These are phyloP conservation scores for Saitoella complicata DNA, from an alignment of 805 yeast genomes.

Conservation along the genomic window DNA sequence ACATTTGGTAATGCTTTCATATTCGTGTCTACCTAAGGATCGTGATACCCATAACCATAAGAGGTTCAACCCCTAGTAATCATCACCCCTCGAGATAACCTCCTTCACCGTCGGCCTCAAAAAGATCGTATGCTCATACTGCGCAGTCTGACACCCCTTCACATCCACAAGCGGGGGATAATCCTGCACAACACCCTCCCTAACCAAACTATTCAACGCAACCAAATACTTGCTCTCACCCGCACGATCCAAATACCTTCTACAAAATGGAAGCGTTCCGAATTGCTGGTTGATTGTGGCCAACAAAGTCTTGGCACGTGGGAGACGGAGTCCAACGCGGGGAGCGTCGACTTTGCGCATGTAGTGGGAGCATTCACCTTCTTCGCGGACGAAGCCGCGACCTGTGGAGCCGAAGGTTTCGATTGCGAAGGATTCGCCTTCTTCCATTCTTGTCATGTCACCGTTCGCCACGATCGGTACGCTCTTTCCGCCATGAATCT, in stretches of 20 bases:
- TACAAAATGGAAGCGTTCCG: slow-evolving; percentile 93
- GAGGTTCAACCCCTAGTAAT: slow-evolving; percentile 34
- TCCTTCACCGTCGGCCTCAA: slow-evolving; percentile 86
- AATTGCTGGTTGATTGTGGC: slow-evolving; percentile 60
- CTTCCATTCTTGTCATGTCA: slow-evolving; percentile 95
- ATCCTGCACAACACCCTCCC: slow-evolving; percentile 76
- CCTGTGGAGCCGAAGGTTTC: slow-evolving; percentile 98
- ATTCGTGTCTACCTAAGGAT: no score
- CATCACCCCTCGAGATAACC: slow-evolving; percentile 89
- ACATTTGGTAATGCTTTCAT: no score
- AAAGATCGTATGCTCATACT: slow-evolving; percentile 76
- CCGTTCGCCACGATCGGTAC: slow-evolving; percentile 93
- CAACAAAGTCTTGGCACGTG: slow-evolving; percentile 54
- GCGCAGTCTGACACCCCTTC: slow-evolving; percentile 84
- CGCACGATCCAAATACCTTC: slow-evolving; percentile 77
- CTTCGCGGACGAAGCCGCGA: slow-evolving; percentile 66
- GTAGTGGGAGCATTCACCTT: slow-evolving; percentile 93
- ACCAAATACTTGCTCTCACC: slow-evolving; percentile 85
- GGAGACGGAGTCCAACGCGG: slow-evolving; percentile 37
- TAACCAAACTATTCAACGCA: slow-evolving; percentile 70
- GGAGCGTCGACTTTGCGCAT: slow-evolving; percentile 41
- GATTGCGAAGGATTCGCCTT: slow-evolving; percentile 93
- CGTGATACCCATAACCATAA: no score
- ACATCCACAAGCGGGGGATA: slow-evolving; percentile 84
- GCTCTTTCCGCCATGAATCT: slow-evolving; percentile 86